phyloP scores from a whole-genome alignment of 352 stramenopile species.

The Phytophthora brassicae region DNA sequence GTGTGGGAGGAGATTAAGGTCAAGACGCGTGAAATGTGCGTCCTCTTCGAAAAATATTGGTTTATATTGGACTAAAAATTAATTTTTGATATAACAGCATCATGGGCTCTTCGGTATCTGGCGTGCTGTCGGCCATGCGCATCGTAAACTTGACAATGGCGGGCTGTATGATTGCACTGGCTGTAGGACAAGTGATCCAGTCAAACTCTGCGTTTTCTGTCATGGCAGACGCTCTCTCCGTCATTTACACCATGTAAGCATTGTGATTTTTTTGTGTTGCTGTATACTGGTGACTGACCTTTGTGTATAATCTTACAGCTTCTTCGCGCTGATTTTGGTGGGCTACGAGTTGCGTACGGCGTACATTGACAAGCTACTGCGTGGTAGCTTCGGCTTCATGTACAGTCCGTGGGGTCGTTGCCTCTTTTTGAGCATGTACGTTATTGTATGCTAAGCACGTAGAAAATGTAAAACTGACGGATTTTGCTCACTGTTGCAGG shows the following conservation, averaged over 20 bases:
- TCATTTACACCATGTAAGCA: slow-evolving; percentile 91
- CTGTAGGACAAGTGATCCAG: slow-evolving; percentile 65
- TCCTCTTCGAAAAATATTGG: slow-evolving; percentile 1
- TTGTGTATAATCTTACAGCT: no score
- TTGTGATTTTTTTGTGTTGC: no score
- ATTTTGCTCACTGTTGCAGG: slow-evolving; percentile 34
- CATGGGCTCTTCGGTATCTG: slow-evolving; percentile 79
- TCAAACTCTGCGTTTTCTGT: slow-evolving; percentile 69
- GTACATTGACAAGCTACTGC: slow-evolving; percentile 65
- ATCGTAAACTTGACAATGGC: slow-evolving; percentile 77
- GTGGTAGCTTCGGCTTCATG: slow-evolving; percentile 87
- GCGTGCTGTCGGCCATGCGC: slow-evolving; percentile 75
- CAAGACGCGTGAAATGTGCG: slow-evolving; percentile 79
- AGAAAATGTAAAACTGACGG: slow-evolving; percentile 9
- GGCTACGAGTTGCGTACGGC: slow-evolving; percentile 83
- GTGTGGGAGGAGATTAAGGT: slow-evolving; percentile 86
- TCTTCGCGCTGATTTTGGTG: slow-evolving; percentile 82
- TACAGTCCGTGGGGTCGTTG: slow-evolving; percentile 88
- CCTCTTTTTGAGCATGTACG: slow-evolving; percentile 86
- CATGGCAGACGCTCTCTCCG: slow-evolving; percentile 73
- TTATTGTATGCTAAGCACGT: no score
- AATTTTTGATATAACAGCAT: no score
- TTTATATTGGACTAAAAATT: no score
- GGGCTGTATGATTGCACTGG: slow-evolving; percentile 73
- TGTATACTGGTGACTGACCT: no score